Conservation (phyloP, 179 eudicot species). For the Vitellaria paradoxa region DNA sequence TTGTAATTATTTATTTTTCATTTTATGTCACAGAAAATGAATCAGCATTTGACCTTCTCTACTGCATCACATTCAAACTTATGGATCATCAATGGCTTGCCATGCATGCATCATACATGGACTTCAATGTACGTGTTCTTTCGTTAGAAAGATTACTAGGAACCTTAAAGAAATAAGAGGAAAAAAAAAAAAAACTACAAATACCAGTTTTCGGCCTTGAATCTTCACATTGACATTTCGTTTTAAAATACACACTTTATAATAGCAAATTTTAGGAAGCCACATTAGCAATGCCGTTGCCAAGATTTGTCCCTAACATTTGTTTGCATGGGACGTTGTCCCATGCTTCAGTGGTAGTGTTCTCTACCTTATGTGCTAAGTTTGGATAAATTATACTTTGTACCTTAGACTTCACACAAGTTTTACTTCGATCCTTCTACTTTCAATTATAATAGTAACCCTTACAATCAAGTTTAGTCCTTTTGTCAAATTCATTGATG, state of each 20-base stretch:
- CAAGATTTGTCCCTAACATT: not conserved
- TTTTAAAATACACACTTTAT: not conserved
- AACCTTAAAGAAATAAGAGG: not conserved
- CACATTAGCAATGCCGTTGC: not conserved
- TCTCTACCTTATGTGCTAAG: not conserved
- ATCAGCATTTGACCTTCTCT: constrained; percentile 47
- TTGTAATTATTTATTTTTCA: not conserved
- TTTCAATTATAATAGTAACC: too few species aligned
- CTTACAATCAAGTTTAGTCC: too few species aligned
- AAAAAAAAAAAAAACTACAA: too few species aligned
- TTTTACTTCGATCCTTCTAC: too few species aligned
- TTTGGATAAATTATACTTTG: too few species aligned
- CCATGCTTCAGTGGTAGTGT: not conserved
- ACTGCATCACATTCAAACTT: constrained; percentile 53
- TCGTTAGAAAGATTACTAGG: not conserved
- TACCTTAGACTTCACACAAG: too few species aligned
- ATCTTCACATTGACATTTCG: not conserved
- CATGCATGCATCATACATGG: constrained; percentile 65
- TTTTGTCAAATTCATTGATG: too few species aligned
- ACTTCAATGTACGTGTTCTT: constrained; percentile 42
- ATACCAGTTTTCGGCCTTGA: too few species aligned
- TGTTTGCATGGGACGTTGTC: not conserved
- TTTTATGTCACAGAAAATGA: constrained; percentile 30
- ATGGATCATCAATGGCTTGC: constrained; percentile 59
- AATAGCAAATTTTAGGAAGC: not conserved